A percentile compares a stretch with the other conserved stretches of the same genome.
Conservation (phyloP, 1,284 basidiomycete species). For the Exobasidium cylindrosporum region DNA sequence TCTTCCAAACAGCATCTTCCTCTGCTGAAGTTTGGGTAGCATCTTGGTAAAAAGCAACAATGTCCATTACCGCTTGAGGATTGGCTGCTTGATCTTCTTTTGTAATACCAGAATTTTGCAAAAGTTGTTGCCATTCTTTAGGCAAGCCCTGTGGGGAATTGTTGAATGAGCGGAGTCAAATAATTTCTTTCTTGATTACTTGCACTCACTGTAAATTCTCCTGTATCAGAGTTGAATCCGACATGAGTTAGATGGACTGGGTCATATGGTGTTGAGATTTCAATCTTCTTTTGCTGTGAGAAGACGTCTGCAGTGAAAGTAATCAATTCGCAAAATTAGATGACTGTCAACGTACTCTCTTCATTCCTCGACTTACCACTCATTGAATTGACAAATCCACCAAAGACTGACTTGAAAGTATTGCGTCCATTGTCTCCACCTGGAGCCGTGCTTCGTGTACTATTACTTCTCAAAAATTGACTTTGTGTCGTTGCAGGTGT, state of each 20-base stretch:
- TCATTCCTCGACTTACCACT: slow-evolving; percentile 30
- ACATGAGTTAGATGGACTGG: slow-evolving; percentile 99
- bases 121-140: slow-evolving; percentile 96
- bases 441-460: slow-evolving; percentile 24
- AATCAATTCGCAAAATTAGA: background rate
- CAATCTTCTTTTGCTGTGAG: slow-evolving; percentile 73
- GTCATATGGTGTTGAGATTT: slow-evolving; percentile 95
- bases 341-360: background rate
- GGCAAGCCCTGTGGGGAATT: slow-evolving; percentile 76
- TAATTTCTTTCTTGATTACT: slow-evolving; percentile 9
- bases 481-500: slow-evolving; percentile 22
- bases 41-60: slow-evolving; percentile 97
- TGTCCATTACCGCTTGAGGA: slow-evolving; percentile 96
- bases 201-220: slow-evolving; percentile 67
- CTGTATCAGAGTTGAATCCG: slow-evolving; percentile 97
- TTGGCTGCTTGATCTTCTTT: slow-evolving; percentile 93
- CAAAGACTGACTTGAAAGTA: slow-evolving; percentile 55
- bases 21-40: slow-evolving; percentile 52
- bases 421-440: slow-evolving; percentile 27
- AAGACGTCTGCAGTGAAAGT: slow-evolving; percentile 64
- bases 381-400: slow-evolving; percentile 55
- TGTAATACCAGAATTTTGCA: slow-evolving; percentile 95
- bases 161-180: background rate
- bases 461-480: slow-evolving; percentile 24
- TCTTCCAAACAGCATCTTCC: slow-evolving; percentile 54